A percentile compares a stretch with the other conserved stretches of the same genome.
Conservation (phyloP, 768 basidiomycete genomes). For the Tulasnella sp. region DNA sequence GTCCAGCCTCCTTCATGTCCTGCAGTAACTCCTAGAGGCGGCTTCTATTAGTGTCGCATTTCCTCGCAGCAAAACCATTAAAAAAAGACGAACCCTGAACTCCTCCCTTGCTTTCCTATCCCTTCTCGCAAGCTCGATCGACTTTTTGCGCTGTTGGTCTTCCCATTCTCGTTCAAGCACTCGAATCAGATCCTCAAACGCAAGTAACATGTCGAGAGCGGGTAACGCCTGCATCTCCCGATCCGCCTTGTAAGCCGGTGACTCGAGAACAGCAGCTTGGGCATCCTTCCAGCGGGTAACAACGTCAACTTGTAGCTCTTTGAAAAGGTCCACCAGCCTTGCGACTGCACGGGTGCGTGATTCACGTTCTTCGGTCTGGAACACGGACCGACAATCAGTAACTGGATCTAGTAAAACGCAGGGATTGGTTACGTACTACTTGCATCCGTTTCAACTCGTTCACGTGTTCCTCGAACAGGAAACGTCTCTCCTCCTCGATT, state of each 20-base stretch:
- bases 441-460: slow-evolving; percentile 78
- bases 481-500: slow-evolving; percentile 73
- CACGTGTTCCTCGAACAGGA: slow-evolving; percentile 90
- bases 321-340: slow-evolving; percentile 79
- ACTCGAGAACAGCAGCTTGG: slow-evolving; percentile 63
- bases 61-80: too few relatives aligned
- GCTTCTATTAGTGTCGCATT: background rate
- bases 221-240: slow-evolving; percentile 71
- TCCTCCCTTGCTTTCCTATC: slow-evolving; percentile 88
- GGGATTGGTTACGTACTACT: slow-evolving; percentile 51
- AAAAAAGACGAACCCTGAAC: slow-evolving; percentile 55
- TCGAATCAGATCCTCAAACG: slow-evolving; percentile 90
- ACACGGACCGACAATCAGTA: background rate
- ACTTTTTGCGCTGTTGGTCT: slow-evolving; percentile 67
- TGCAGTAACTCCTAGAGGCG: slow-evolving; percentile 54
- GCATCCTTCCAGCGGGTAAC: slow-evolving; percentile 90
- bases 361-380: slow-evolving; percentile 72
- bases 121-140: slow-evolving; percentile 74
- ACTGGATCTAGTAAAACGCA: background rate
- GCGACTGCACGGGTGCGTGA: slow-evolving; percentile 69
- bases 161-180: slow-evolving; percentile 88
- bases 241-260: slow-evolving; percentile 72
- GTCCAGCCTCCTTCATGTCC: slow-evolving; percentile 54
- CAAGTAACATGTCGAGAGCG: slow-evolving; percentile 81
- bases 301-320: slow-evolving; percentile 80